phyloP scores from a whole-genome alignment of 306 rosid species.

The Arachis hypogaea region DNA sequence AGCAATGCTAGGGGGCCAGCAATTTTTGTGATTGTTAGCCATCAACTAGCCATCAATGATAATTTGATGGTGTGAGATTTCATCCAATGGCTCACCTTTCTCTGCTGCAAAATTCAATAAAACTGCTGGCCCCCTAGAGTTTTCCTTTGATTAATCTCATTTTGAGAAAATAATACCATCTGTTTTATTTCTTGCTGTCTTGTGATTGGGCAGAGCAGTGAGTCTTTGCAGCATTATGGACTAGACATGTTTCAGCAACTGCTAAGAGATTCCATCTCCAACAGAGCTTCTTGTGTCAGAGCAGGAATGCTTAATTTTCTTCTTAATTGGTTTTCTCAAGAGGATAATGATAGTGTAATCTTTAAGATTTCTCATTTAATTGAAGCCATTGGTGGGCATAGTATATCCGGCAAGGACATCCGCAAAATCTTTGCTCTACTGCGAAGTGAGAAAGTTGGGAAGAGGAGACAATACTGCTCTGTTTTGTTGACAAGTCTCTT shows the following conservation, averaged over 20 bases:
- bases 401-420: conserved; percentile 96
- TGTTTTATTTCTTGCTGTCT: conserved; percentile 53
- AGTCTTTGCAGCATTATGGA: conserved; percentile 76
- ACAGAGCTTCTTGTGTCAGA: conserved; percentile 94
- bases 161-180: conserved; percentile 44
- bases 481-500: conserved; percentile 77
- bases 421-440: conserved; percentile 95
- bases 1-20: too few relatives aligned
- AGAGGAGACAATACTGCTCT: conserved; percentile 76
- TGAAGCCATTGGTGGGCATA: conserved; percentile 95
- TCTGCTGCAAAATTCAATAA: too few relatives aligned
- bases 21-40: too few relatives aligned
- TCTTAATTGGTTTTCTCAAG: conserved; percentile 95
- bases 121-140: too few relatives aligned
- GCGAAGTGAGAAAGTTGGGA: conserved; percentile 86
- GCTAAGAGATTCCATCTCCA: conserved; percentile 85
- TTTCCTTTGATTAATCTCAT: not conserved
- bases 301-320: conserved; percentile 97
- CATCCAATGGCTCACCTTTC: too few relatives aligned
- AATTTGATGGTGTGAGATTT: too few relatives aligned
- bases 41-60: too few relatives aligned
- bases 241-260: conserved; percentile 79
- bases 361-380: conserved; percentile 84
- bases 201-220: conserved; percentile 99
- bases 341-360: conserved; percentile 66